Base-by-base conservation (phyloP, 2,329 filamentous ascomycete genomes). In the Sporothrix variecibatus region DNA sequence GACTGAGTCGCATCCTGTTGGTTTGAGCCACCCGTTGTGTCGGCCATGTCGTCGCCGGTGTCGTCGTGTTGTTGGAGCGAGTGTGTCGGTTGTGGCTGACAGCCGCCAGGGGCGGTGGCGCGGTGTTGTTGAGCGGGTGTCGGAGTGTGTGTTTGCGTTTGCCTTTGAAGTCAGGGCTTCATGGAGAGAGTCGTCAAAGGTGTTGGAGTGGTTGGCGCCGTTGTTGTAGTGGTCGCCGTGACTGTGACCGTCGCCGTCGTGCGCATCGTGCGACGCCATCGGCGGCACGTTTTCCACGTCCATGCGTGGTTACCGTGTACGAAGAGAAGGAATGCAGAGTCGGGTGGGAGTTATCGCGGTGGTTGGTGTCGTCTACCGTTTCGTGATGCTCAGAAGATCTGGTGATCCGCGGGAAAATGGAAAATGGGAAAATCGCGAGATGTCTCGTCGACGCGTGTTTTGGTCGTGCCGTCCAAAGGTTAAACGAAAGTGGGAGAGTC, bases 231-330 rank as follows among this genome's bases (percentile, higher is more conserved):
- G 9, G 23, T 20, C 46, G 46, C 46, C 46, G 46, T 7, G 6
- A 5, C 46, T 51, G 17, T 51, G 6, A 23, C 49, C 43, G 11
- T 58, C 49, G 23, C 15, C 60, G 12, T 20, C 34, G 20, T 40
- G 23, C 20, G 34, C 72, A 23, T 68, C 62, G 20, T 69, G 72
- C 49, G 51, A 49, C 38, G 72, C 72, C 73, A 73, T 79, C 58
- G 75, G 76, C 15, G 78, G 78, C 26, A 79, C 78, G 72, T 80
- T 79, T 72, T 78, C 77, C 34, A 40, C 49, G 70, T 74, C 69
- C 38, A 71, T 70, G 11, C 64, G 67, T 53, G 65, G 49, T n/a
- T n/a, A n/a, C n/a, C n/a, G n/a, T n/a, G n/a, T n/a, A n/a, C n/a
- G n/a, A n/a, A n/a, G n/a, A n/a, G n/a, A n/a, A 28, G 20, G 31